Conservation (phyloP, 305 asterid species). For the Withania somnifera region DNA sequence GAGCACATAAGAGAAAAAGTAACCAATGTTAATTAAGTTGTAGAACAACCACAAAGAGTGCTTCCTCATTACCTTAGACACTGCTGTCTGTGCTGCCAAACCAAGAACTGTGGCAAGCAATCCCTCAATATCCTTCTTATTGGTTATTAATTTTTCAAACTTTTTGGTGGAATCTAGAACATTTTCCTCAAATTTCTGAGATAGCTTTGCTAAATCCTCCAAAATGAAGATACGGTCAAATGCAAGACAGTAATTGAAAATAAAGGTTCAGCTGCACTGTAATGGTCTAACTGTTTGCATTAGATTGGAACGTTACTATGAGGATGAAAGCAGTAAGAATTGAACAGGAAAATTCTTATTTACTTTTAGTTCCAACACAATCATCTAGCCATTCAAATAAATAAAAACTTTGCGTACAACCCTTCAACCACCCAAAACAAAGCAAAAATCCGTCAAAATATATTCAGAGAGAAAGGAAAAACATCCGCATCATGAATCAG, state of each 20-base stretch:
- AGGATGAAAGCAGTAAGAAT: not conserved
- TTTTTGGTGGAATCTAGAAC: slow-evolving; percentile 94
- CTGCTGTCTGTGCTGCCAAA: slow-evolving; percentile 95
- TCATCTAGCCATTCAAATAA: not conserved
- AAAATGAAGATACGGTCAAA: slow-evolving; percentile 6
- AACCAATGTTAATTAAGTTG: not conserved
- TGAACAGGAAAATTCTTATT: not conserved
- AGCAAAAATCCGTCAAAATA: not conserved
- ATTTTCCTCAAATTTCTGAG: slow-evolving; percentile 83
- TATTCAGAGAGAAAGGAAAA: not conserved
- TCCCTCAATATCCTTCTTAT: slow-evolving; percentile 85
- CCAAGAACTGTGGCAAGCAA: slow-evolving; percentile 86
- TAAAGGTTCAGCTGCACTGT: not conserved
- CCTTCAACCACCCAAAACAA: not conserved
- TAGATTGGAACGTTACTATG: not conserved
- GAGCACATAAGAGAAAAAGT: not conserved
- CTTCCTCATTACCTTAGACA: slow-evolving; percentile 50
- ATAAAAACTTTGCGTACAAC: not conserved
- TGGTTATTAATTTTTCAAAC: slow-evolving; percentile 76
- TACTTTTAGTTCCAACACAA: not conserved
- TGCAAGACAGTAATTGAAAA: not conserved
- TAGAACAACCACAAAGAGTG: slow-evolving; percentile 1
- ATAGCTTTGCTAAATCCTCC: slow-evolving; percentile 81
- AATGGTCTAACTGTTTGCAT: not conserved
- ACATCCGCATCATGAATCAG: not conserved